Percentiles rank a stretch among this genome's conserved stretches.
phyloP scores from a whole-genome alignment of 1,284 basidiomycete genomes.

The Apiotrichum mycotoxinovorans region DNA sequence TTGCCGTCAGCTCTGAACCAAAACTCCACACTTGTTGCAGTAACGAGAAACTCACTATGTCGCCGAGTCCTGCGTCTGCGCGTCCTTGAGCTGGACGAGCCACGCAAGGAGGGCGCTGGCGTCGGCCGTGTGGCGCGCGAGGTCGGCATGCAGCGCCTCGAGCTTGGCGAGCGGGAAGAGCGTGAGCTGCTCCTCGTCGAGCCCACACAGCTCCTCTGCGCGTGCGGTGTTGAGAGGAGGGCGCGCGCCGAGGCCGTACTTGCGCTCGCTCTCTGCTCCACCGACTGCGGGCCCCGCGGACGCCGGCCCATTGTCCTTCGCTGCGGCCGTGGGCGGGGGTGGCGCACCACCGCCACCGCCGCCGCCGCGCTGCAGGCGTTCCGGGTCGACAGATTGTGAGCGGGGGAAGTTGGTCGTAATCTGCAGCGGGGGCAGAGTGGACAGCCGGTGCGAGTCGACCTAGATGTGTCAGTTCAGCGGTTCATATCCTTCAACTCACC shows the following conservation, averaged over 20 bases:
- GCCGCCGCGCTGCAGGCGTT: conserved; percentile 11
- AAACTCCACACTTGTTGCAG: not conserved
- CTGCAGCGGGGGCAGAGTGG: conserved; percentile 69
- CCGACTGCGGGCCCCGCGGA: conserved; percentile 58
- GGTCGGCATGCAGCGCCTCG: conserved; percentile 62
- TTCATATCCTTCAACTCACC: conserved; percentile 50
- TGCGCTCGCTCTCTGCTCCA: conserved; percentile 46
- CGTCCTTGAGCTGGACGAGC: conserved; percentile 74
- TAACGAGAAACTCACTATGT: conserved; percentile 38
- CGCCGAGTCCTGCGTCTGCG: conserved; percentile 67
- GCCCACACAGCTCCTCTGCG: conserved; percentile 63
- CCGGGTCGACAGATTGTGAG: conserved; percentile 41
- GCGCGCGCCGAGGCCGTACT: conserved; percentile 64
- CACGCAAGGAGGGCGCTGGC: conserved; percentile 72
- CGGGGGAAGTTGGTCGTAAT: conserved; percentile 63
- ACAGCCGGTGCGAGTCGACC: conserved; percentile 65
- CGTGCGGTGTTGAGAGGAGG: conserved; percentile 66
- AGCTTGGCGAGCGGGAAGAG: conserved; percentile 65
- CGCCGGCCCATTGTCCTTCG: conserved; percentile 41
- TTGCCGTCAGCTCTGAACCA: conserved; percentile 8
- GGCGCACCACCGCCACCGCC: too few species aligned
- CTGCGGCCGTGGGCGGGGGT: not conserved
- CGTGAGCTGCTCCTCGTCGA: conserved; percentile 64
- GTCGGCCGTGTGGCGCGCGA: conserved; percentile 65
- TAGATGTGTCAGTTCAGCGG: conserved; percentile 9